Base-by-base conservation (phyloP, 306 rosid genomes). In the Benincasa hispida region DNA sequence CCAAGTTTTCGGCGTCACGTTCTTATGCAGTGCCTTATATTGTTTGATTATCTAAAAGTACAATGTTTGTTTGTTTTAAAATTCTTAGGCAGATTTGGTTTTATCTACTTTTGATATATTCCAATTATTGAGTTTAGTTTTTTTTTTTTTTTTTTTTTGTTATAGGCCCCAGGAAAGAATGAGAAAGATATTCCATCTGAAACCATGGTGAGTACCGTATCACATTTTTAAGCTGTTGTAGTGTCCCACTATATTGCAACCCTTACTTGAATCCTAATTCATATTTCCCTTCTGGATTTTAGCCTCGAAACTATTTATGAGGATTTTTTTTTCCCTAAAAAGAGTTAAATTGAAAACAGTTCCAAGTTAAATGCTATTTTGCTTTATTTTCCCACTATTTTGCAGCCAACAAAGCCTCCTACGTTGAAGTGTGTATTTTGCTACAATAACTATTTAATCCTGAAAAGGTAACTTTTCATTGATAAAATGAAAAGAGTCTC, bases 1-100 rank as follows among this genome's bases (percentile, higher is more conserved):
- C 90, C 98, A 74, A 93, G 98, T 84, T 93, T 93, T 72, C 91
- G 97, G 56, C 94, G 98, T 37, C 98, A 93, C 37, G 78, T 90
- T 85, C 97, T 93, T 79, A 91, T 93, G 83, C 97, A 93, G 85
- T 93, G 98, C 85, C 98, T 93, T 78, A 90, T 93, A 87, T 80
- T 93, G 82, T 93, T 91, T 48, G 93, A 93, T 81, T 93, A 93
- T 84, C 65, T 93, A 84, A 93, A 91, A 97, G 98, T 55, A 61
- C 77, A 61, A 18, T 19, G 32, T 39, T 5, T 66, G 53, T 66
- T 5, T 66, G 53, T 12, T 39, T 37, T 66, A n/a, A 28, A 12
- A 47, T 22, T 65, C 9, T 62, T 76, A 75, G 37, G 25, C 50
- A 7, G 22, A 39, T 8, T 65, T 74, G 50, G 19, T n/a, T 76